phyloP scores from a whole-genome alignment of 2,329 filamentous ascomycete species.

The Dothideomycetes sp. region DNA sequence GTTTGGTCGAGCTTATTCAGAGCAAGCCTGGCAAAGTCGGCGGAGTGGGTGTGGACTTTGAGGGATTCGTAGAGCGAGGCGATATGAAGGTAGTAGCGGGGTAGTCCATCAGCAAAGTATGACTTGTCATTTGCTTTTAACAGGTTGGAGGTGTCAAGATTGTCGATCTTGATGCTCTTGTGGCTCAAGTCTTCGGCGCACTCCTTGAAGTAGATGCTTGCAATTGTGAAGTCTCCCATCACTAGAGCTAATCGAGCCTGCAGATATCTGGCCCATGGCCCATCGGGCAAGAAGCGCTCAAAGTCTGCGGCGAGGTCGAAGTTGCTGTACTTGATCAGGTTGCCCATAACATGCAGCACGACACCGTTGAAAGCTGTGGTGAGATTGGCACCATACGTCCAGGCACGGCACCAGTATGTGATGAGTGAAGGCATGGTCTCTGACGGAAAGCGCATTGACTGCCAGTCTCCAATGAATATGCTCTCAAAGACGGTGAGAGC shows the following conservation, averaged over 20 bases:
- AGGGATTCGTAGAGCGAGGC: conserved; percentile 69
- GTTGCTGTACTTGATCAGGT: conserved; percentile 32
- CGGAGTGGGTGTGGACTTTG: conserved; percentile 66
- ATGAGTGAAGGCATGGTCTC: conserved; percentile 21
- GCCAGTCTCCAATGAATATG: conserved; percentile 30
- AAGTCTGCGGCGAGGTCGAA: conserved; percentile 48
- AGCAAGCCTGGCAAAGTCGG: conserved; percentile 64
- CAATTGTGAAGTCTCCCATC: conserved; percentile 60
- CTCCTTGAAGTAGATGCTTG: conserved; percentile 67
- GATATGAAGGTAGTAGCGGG: conserved; percentile 80
- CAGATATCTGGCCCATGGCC: conserved; percentile 60
- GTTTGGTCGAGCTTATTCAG: conserved; percentile 14
- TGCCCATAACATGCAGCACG: conserved; percentile 27
- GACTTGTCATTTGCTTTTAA: conserved; percentile 65
- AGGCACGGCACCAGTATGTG: conserved; percentile 36
- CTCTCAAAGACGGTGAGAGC: conserved; percentile 25
- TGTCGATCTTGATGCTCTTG: conserved; percentile 17
- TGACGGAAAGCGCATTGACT: conserved; percentile 19
- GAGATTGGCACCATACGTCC: conserved; percentile 30
- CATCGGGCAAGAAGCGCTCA: conserved; percentile 51
- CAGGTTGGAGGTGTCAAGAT: conserved; percentile 44
- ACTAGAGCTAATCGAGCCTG: conserved; percentile 70
- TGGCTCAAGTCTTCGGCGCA: conserved; percentile 38
- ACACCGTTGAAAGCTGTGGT: conserved; percentile 27
- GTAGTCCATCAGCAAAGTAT: conserved; percentile 58